Evolutionary conservation across 2,329 filamentous ascomycete species (phyloP).

Genomic region (Verticillium longisporum): DNA sequence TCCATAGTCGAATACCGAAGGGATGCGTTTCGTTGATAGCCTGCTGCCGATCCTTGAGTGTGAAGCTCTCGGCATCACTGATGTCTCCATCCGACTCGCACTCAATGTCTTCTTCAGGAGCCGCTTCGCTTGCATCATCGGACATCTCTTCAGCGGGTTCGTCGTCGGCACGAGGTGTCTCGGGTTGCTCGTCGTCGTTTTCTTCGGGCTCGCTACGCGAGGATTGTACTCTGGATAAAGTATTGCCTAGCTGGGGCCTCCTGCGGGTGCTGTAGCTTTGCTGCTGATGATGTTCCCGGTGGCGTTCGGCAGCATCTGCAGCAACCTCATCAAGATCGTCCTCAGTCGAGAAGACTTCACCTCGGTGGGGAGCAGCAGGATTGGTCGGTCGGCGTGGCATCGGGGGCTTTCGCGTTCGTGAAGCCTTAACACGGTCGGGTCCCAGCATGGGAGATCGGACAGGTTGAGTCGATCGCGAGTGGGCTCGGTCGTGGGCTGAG

Average conservation of each 20-base stretch:
- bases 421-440: conserved; percentile 40
- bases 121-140: conserved; percentile 25
- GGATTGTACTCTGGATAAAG: conserved; percentile 37
- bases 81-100: conserved; percentile 64
- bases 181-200: conserved; percentile 6
- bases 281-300: conserved; percentile 24
- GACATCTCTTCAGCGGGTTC: conserved; percentile 23
- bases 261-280: conserved; percentile 23
- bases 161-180: conserved; percentile 14
- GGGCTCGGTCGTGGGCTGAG: conserved; percentile 29
- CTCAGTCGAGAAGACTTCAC: conserved; percentile 84
- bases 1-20: conserved; percentile 98
- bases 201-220: conserved; percentile 19
- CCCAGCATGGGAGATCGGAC: conserved; percentile 38
- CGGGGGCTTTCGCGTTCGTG: conserved; percentile 62
- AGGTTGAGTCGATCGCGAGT: conserved; percentile 23
- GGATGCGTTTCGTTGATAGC: conserved; percentile 99
- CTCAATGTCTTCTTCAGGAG: conserved; percentile 28
- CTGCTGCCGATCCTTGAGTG: conserved; percentile 90
- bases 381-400: conserved; percentile 68
- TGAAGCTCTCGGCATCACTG: conserved; percentile 96
- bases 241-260: conserved; percentile 21
- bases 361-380: conserved; percentile 64
- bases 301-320: conserved; percentile 49
- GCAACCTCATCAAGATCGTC: conserved; percentile 79